Conservation (phyloP, 495 filamentous ascomycete species). For the Penicillium waksmanii region DNA sequence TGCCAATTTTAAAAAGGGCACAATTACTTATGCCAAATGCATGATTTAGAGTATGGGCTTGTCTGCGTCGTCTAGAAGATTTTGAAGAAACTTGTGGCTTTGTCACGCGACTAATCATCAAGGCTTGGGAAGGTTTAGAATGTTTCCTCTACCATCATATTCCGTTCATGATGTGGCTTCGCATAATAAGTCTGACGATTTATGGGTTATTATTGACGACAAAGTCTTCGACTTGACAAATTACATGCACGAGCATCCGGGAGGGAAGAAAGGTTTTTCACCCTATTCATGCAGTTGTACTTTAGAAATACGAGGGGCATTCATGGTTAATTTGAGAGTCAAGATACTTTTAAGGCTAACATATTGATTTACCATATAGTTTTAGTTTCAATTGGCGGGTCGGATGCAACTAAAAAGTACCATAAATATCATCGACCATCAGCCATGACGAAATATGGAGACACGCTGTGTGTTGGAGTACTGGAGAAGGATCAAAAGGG, state of each 20-base stretch:
- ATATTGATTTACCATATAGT: not conserved
- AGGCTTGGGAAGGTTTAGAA: not conserved
- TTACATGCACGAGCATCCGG: constrained; percentile 33
- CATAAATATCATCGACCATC: constrained; percentile 9
- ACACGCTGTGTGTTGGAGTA: constrained; percentile 1
- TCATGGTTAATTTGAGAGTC: no score
- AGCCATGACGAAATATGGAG: not conserved
- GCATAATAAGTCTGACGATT: constrained; percentile 71
- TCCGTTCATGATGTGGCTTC: not conserved
- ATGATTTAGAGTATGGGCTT: no score
- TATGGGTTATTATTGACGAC: constrained; percentile 80
- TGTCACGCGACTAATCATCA: no score
- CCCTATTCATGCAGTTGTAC: not conserved
- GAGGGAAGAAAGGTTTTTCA: constrained; percentile 26
- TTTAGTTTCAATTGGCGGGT: constrained; percentile 1
- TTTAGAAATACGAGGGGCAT: no score
- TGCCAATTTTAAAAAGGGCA: no score
- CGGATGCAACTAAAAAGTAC: constrained; percentile 11
- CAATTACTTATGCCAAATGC: no score
- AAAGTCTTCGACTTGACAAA: constrained; percentile 82
- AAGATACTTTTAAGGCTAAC: not conserved
- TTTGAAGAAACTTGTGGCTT: no score
- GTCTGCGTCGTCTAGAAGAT: no score
- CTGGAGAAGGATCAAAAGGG: not conserved
- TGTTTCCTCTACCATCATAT: not conserved